These are phyloP conservation scores for Nicotiana otophora DNA, from an alignment of 257 asterid species.

Conservation along the genomic window DNA sequence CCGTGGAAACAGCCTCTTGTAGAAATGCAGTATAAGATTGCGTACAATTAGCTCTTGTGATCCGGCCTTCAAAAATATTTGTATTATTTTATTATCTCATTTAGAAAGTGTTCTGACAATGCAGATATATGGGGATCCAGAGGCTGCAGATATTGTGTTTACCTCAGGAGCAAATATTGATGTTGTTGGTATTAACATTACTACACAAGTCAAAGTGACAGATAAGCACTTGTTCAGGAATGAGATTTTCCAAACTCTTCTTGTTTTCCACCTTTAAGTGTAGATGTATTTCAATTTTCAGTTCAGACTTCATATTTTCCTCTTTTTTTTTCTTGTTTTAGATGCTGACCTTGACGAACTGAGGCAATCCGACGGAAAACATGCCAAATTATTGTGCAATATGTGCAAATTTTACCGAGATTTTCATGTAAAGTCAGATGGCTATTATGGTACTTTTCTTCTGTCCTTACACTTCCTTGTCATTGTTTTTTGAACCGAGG, in stretches of 20 bases:
- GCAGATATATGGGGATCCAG: conserved; percentile 95
- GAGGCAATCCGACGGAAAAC: conserved; percentile 65
- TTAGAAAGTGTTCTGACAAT: not conserved
- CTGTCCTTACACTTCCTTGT: not conserved
- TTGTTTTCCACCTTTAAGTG: not conserved
- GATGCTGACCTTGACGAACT: conserved; percentile 67
- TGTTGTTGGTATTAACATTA: conserved; percentile 81
- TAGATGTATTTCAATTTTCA: not conserved
- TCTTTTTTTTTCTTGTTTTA: conserved; percentile 25
- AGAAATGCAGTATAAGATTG: too few species aligned
- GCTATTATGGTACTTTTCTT: conserved; percentile 52
- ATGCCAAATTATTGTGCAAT: conserved; percentile 52
- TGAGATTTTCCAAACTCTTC: not conserved
- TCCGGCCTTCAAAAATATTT: too few species aligned
- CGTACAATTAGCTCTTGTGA: too few species aligned
- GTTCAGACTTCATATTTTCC: not conserved
- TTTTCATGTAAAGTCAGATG: conserved; percentile 93
- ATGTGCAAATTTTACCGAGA: conserved; percentile 90
- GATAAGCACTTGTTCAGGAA: conserved; percentile 28
- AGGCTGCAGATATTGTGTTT: conserved; percentile 93
- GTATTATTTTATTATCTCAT: not conserved
- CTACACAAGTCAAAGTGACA: conserved; percentile 80
- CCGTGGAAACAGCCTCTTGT: too few species aligned
- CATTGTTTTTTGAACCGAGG: too few species aligned
- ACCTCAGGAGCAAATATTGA: conserved; percentile 90